Evolutionary conservation across 192 early-diverging fungal genomes (phyloP).

Genomic region (Paraglomus occultum): DNA sequence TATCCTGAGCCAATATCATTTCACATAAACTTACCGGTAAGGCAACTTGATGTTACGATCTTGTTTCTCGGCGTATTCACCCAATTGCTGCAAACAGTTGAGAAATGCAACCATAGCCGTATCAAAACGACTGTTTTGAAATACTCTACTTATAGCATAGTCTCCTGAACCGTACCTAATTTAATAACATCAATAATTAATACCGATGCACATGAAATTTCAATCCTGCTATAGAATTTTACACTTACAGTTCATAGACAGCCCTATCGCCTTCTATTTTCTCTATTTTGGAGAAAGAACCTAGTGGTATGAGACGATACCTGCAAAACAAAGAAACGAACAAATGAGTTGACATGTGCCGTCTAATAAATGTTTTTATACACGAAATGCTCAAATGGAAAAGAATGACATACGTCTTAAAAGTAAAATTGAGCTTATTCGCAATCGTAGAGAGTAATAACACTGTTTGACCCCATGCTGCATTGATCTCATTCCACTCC

Average conservation of each 20-base stretch:
- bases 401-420: constrained; percentile 56
- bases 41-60: constrained; percentile 79
- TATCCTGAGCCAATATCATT: too few species aligned
- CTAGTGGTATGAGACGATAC: constrained; percentile 86
- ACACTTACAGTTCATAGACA: constrained; percentile 74
- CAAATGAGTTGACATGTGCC: neutral
- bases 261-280: constrained; percentile 71
- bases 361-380: neutral
- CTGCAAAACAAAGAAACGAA: constrained; percentile 32
- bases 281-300: constrained; percentile 89
- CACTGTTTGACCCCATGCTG: constrained; percentile 89
- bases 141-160: constrained; percentile 69
- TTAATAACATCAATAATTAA: neutral
- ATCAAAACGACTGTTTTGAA: constrained; percentile 85
- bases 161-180: constrained; percentile 80
- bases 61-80: constrained; percentile 73
- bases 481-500: constrained; percentile 97
- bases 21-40: constrained; percentile 56
- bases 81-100: constrained; percentile 86
- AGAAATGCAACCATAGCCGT: constrained; percentile 85
- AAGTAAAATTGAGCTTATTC: constrained; percentile 77
- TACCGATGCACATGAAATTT: neutral
- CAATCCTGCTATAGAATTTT: neutral
- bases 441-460: constrained; percentile 87
- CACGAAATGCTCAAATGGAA: neutral